Conservation (phyloP, 352 stramenopile genomes). For the Globisporangium viniferum region DNA sequence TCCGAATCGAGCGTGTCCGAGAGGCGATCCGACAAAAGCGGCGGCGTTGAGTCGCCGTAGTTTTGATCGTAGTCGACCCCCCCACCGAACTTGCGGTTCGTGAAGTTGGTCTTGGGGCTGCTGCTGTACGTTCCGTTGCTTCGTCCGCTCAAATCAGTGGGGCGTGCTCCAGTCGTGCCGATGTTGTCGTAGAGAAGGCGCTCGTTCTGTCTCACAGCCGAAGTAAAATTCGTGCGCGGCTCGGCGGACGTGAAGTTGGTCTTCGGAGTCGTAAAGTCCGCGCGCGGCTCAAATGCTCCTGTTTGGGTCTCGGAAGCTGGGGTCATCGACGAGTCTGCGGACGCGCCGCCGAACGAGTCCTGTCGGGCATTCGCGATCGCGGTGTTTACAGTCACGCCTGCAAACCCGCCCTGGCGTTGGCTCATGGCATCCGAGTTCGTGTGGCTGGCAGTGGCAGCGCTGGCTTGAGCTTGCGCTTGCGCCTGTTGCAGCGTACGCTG, state of each 20-base stretch:
- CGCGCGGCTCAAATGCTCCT: conserved; percentile 12
- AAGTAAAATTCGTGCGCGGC: conserved; percentile 5
- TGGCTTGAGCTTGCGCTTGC: not conserved
- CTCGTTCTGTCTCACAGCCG: not conserved
- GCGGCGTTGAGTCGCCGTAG: not conserved
- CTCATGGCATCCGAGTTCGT: conserved; percentile 11
- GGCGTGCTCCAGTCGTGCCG: not conserved
- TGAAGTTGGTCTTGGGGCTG: conserved; percentile 48
- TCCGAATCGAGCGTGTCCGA: conserved; percentile 4
- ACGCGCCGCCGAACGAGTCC: conserved; percentile 10
- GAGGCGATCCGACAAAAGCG: not conserved
- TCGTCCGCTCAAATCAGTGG: conserved; percentile 5
- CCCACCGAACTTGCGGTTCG: conserved; percentile 14
- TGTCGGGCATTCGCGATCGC: not conserved
- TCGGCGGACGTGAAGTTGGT: conserved; percentile 32
- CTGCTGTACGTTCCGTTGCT: conserved; percentile 16
- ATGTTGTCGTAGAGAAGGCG: not conserved
- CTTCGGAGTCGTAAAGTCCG: conserved; percentile 22
- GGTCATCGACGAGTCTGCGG: not conserved
- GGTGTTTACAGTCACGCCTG: not conserved
- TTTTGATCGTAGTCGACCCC: not conserved
- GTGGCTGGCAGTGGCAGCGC: not conserved
- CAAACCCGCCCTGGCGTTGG: not conserved
- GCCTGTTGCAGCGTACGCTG: conserved; percentile 33
- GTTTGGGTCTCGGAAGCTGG: not conserved